These are phyloP conservation scores for Alternaria sp. DNA, from an alignment of 2,329 filamentous ascomycete species.

Conservation along the genomic window DNA sequence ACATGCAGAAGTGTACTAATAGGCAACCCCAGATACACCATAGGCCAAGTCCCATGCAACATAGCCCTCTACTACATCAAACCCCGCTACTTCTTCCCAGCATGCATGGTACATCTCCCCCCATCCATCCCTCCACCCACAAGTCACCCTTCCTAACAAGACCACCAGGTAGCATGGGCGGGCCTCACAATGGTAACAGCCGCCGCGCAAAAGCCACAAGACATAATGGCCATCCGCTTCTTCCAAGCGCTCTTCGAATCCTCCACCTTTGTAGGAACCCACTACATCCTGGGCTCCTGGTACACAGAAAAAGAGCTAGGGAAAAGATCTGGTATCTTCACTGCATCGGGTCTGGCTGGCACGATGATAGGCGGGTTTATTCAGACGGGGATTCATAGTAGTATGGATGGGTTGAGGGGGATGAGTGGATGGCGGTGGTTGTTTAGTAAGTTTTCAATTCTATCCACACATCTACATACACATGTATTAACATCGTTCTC, in stretches of 20 bases:
- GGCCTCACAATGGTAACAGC: constrained; percentile 68
- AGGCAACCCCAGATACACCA: constrained; percentile 51
- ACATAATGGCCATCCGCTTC: constrained; percentile 66
- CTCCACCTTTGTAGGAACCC: constrained; percentile 62
- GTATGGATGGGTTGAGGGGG: constrained; percentile 56
- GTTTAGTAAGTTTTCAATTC: constrained; percentile 10
- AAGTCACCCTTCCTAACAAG: neutral
- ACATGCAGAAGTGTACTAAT: too few relatives aligned
- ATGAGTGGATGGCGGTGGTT: constrained; percentile 63
- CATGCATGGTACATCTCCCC: constrained; percentile 62
- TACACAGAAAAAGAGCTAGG: constrained; percentile 67
- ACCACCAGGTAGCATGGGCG: constrained; percentile 59
- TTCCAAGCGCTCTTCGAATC: constrained; percentile 63
- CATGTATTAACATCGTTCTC: constrained; percentile 10
- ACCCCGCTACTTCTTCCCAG: constrained; percentile 68
- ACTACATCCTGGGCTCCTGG: constrained; percentile 68
- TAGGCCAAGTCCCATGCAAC: constrained; percentile 59
- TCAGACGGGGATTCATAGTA: constrained; percentile 59
- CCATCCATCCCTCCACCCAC: too few relatives aligned
- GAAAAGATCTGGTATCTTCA: constrained; percentile 68
- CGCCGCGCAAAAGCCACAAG: constrained; percentile 56
- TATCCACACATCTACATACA: neutral
- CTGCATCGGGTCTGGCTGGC: constrained; percentile 64
- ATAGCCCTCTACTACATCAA: constrained; percentile 66
- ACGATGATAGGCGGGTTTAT: constrained; percentile 69